Conservation (phyloP, 805 yeast genomes). For the Wickerhamomyces bisporus region DNA sequence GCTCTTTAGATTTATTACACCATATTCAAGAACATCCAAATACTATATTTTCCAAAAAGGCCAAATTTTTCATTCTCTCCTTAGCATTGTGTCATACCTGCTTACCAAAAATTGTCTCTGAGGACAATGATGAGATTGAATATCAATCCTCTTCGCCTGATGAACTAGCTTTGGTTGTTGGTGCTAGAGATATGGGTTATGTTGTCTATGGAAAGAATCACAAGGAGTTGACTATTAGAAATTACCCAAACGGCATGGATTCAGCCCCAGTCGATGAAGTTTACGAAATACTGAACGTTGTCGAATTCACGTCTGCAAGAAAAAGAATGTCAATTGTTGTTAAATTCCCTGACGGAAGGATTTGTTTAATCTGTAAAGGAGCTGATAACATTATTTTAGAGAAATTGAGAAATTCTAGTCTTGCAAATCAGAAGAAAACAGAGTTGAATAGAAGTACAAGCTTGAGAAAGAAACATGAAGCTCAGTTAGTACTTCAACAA, state of each 20-base stretch:
- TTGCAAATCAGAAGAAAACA: slow-evolving; percentile 60
- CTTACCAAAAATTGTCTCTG: slow-evolving; percentile 54
- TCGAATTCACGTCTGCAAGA: slow-evolving; percentile 83
- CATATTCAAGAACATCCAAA: slow-evolving; percentile 72
- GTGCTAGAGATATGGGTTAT: slow-evolving; percentile 93
- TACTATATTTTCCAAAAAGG: slow-evolving; percentile 62
- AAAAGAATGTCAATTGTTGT: slow-evolving; percentile 93
- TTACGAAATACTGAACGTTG: slow-evolving; percentile 71
- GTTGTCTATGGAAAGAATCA: slow-evolving; percentile 70
- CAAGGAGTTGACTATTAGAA: slow-evolving; percentile 56
- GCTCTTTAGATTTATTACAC: slow-evolving; percentile 61
- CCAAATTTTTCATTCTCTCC: slow-evolving; percentile 72
- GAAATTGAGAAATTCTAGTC: slow-evolving; percentile 48
- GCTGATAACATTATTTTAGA: slow-evolving; percentile 91
- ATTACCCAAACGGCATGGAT: slow-evolving; percentile 81
- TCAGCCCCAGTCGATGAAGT: slow-evolving; percentile 55
- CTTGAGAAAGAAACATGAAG: slow-evolving; percentile 71
- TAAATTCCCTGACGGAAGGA: slow-evolving; percentile 66
- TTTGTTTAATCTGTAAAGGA: slow-evolving; percentile 85
- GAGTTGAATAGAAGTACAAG: slow-evolving; percentile 55
- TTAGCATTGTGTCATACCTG: slow-evolving; percentile 90
- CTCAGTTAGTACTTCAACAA: slow-evolving; percentile 61
- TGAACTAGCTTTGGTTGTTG: slow-evolving; percentile 87
- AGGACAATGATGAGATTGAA: slow-evolving; percentile 44
- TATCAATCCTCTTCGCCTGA: slow-evolving; percentile 97